Percentiles rank a stretch among this genome's conserved stretches.
Evolutionary conservation across 108 stramenopile genomes (phyloP).

Genomic region (Mediolabrus comicus): DNA sequence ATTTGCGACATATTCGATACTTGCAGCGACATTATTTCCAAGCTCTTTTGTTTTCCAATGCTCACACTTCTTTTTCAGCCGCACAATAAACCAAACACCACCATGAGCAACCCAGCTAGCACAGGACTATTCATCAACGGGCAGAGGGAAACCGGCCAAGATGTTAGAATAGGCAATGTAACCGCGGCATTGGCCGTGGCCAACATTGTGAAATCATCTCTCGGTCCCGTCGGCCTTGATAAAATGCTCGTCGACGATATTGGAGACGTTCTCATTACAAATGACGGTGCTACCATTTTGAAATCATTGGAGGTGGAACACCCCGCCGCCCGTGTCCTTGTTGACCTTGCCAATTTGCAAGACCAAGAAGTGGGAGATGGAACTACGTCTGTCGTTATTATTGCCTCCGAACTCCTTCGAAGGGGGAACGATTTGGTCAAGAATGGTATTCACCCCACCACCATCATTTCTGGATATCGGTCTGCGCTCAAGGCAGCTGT

Average conservation of each 20-base stretch:
- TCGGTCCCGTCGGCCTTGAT: slow-evolving; percentile 99
- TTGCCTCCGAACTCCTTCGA: slow-evolving; percentile 95
- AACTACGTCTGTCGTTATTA: slow-evolving; percentile 97
- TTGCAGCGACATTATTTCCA: no score
- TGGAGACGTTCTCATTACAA: slow-evolving; percentile 99
- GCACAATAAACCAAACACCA: neutral
- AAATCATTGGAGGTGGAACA: slow-evolving; percentile 98
- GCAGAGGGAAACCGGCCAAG: slow-evolving; percentile 85
- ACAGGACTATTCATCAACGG: slow-evolving; percentile 79
- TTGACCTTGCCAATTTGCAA: slow-evolving; percentile 98
- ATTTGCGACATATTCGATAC: no score
- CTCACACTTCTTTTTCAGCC: no score
- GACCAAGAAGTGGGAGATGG: slow-evolving; percentile 99
- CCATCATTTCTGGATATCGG: slow-evolving; percentile 96
- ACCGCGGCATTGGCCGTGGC: slow-evolving; percentile 98
- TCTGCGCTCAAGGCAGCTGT: slow-evolving; percentile 96
- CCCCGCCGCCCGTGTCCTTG: slow-evolving; percentile 98
- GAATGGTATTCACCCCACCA: slow-evolving; percentile 96
- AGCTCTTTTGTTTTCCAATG: no score
- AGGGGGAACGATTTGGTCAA: slow-evolving; percentile 95
- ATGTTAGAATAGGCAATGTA: slow-evolving; percentile 94
- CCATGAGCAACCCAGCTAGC: slow-evolving; percentile 32
- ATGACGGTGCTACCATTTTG: slow-evolving; percentile 99
- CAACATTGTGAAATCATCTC: slow-evolving; percentile 98
- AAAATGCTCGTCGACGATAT: slow-evolving; percentile 99